phyloP scores from a whole-genome alignment of 176 grass and related monocot genomes.

The Oryza rufipogon region DNA sequence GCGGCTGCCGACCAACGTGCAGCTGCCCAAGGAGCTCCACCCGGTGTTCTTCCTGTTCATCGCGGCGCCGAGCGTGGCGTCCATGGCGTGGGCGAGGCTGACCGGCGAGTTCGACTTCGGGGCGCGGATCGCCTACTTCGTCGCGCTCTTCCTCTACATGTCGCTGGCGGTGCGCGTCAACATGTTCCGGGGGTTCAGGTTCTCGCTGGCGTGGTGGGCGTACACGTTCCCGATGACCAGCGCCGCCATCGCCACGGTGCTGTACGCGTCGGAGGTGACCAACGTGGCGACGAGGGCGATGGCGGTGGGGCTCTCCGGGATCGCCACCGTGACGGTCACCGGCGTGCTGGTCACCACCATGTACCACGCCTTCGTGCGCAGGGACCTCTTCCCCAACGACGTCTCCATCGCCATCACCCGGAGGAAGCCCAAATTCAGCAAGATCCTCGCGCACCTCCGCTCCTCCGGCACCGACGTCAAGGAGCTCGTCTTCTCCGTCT shows the following conservation, averaged over 20 bases:
- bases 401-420: slow-evolving; percentile 82
- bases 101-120: slow-evolving; percentile 50
- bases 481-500: slow-evolving; percentile 51
- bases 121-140: slow-evolving; percentile 67
- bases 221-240: slow-evolving; percentile 83
- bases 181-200: slow-evolving; percentile 54
- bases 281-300: slow-evolving; percentile 50
- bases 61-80: slow-evolving; percentile 59
- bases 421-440: slow-evolving; percentile 63
- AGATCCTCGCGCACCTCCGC: slow-evolving; percentile 62
- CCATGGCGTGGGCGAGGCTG: slow-evolving; percentile 62
- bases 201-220: slow-evolving; percentile 88
- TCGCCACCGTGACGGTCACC: slow-evolving; percentile 59
- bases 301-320: slow-evolving; percentile 46
- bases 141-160: slow-evolving; percentile 70
- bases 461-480: slow-evolving; percentile 49
- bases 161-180: slow-evolving; percentile 59
- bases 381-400: slow-evolving; percentile 84
- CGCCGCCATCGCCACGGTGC: slow-evolving; percentile 54
- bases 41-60: slow-evolving; percentile 87
- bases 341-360: slow-evolving; percentile 56
- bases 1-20: slow-evolving; percentile 52
- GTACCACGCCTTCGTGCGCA: slow-evolving; percentile 63
- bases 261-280: slow-evolving; percentile 60
- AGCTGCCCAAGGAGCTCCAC: slow-evolving; percentile 65